These are phyloP conservation scores for Xylaria sp. DNA, from an alignment of 2,329 filamentous ascomycete species.

Conservation along the genomic window DNA sequence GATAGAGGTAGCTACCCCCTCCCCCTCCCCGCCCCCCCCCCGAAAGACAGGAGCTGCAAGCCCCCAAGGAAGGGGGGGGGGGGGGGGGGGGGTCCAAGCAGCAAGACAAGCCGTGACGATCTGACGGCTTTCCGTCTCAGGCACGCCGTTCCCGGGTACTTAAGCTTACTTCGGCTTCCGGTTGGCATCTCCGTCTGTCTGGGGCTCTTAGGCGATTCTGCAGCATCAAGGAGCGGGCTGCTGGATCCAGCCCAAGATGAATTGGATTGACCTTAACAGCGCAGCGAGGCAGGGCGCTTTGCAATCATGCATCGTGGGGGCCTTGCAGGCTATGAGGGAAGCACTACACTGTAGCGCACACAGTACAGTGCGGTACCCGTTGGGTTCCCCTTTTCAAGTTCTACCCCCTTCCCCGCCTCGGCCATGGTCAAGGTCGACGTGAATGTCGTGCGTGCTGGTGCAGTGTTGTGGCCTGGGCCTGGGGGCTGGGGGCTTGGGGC, in stretches of 20 bases:
- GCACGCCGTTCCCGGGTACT: constrained; percentile 1
- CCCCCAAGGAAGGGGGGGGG: background rate
- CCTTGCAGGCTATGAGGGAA: background rate
- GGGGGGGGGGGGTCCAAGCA: background rate
- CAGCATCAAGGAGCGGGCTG: background rate
- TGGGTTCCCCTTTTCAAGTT: background rate
- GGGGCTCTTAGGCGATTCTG: background rate
- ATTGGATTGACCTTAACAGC: too few relatives aligned
- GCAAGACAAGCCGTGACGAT: constrained; percentile 1
- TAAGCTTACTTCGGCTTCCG: background rate
- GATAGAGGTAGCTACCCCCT: too few relatives aligned
- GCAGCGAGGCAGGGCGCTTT: too few relatives aligned
- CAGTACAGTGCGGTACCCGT: background rate
- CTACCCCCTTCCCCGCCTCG: background rate
- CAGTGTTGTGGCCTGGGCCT: background rate
- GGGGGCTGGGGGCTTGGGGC: background rate
- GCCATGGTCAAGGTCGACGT: constrained; percentile 14
- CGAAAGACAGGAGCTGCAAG: background rate
- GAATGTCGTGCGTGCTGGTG: constrained; percentile 16
- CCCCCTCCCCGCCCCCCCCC: too few relatives aligned
- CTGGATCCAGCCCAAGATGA: too few relatives aligned
- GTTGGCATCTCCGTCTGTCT: background rate
- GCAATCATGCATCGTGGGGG: too few relatives aligned
- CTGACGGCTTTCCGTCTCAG: constrained; percentile 10
- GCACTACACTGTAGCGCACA: background rate